phyloP scores from a whole-genome alignment of 2,329 filamentous ascomycete species.

The Periconia sp. region DNA sequence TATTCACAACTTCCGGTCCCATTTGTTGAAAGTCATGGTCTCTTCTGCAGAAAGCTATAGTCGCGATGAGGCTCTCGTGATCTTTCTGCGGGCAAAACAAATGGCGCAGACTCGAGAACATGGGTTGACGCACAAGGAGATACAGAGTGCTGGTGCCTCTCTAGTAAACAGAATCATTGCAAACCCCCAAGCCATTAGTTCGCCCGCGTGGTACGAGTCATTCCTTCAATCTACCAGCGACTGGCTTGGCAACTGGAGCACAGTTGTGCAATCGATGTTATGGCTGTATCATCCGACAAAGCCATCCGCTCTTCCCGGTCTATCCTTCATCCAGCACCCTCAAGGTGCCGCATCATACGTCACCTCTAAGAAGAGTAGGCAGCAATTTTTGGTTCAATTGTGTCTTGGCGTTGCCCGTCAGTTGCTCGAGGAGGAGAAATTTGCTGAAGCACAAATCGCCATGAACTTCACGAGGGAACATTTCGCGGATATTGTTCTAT shows the following conservation, averaged over 20 bases:
- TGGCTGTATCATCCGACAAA: slow-evolving; percentile 37
- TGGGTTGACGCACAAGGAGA: slow-evolving; percentile 2
- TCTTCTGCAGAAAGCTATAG: slow-evolving; percentile 13
- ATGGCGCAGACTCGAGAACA: slow-evolving; percentile 12
- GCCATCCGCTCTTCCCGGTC: slow-evolving; percentile 22
- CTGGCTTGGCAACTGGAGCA: slow-evolving; percentile 32
- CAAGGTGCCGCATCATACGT: slow-evolving; percentile 21
- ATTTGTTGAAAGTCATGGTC: slow-evolving; percentile 33
- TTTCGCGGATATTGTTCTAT: slow-evolving; percentile 38
- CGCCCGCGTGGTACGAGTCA: slow-evolving; percentile 26
- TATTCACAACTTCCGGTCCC: slow-evolving; percentile 24
- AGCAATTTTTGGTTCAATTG: slow-evolving; percentile 34
- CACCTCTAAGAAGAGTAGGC: slow-evolving; percentile 14
- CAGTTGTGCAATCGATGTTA: slow-evolving; percentile 31
- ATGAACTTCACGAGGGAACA: slow-evolving; percentile 38
- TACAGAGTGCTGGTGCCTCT: slow-evolving; percentile 30
- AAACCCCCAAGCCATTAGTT: slow-evolving; percentile 7
- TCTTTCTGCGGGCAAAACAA: slow-evolving; percentile 32
- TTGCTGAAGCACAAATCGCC: slow-evolving; percentile 32
- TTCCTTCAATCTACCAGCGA: slow-evolving; percentile 26
- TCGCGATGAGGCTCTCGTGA: slow-evolving; percentile 24
- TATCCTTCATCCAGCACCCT: slow-evolving; percentile 31
- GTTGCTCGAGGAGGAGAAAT: slow-evolving; percentile 34
- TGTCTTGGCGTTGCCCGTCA: slow-evolving; percentile 38
- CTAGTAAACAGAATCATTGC: slow-evolving; percentile 32